These are phyloP conservation scores for Eucalyptus leucophloia DNA, from an alignment of 345 rosid species.

Conservation along the genomic window DNA sequence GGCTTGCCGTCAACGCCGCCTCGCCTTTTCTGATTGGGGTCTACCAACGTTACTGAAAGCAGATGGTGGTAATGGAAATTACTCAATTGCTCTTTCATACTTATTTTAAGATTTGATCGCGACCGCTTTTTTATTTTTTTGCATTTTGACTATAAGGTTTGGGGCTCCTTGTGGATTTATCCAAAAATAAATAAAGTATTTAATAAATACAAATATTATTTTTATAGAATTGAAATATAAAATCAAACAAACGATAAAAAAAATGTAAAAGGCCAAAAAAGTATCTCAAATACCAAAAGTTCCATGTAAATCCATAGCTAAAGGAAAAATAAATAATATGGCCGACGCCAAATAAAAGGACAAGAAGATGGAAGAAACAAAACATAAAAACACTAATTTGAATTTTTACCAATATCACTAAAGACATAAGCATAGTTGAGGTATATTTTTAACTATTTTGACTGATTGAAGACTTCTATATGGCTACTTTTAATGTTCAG, in stretches of 20 bases:
- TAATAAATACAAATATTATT: too few relatives aligned
- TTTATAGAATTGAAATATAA: too few relatives aligned
- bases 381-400: neutral
- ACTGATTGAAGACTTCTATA: neutral
- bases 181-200: neutral
- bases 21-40: neutral
- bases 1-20: neutral
- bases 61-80: neutral
- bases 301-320: neutral
- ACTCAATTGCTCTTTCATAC: neutral
- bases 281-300: neutral
- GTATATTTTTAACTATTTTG: neutral
- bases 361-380: neutral
- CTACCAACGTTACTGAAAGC: neutral
- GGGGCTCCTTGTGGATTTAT: neutral
- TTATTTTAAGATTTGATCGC: neutral
- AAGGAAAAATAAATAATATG: neutral
- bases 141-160: neutral
- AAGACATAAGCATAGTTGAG: neutral
- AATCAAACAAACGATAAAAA: too few relatives aligned
- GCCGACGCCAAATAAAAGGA: neutral
- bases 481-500: neutral
- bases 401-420: neutral
- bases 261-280: neutral
- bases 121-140: neutral